Percentiles rank a stretch among this genome's conserved stretches.
Conservation (phyloP, 2,329 filamentous ascomycete species). For the Phialophora verrucosa region DNA sequence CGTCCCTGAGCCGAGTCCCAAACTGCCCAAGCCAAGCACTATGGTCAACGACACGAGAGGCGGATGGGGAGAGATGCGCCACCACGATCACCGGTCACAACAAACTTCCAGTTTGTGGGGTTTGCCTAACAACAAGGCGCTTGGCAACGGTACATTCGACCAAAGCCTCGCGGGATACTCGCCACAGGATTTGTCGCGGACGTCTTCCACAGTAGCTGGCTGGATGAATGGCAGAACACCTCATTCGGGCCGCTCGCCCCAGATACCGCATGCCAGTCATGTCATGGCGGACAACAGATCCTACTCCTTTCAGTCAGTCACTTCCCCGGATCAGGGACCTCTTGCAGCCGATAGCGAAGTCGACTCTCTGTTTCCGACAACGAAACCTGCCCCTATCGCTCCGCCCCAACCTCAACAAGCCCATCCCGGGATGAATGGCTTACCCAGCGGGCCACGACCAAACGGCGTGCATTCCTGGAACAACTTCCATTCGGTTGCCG, state of each 20-base stretch:
- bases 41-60: slow-evolving; percentile 33
- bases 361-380: slow-evolving; percentile 49
- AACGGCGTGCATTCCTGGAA: slow-evolving; percentile 49
- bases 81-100: slow-evolving; percentile 44
- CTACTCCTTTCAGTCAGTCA: slow-evolving; percentile 38
- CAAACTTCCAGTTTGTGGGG: slow-evolving; percentile 63
- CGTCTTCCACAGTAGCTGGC: slow-evolving; percentile 48
- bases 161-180: slow-evolving; percentile 57
- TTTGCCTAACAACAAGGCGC: slow-evolving; percentile 60
- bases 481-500: slow-evolving; percentile 50
- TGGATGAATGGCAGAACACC: slow-evolving; percentile 41
- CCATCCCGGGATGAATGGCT: slow-evolving; percentile 35
- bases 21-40: slow-evolving; percentile 32
- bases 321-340: slow-evolving; percentile 49
- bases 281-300: slow-evolving; percentile 44
- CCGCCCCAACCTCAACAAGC: slow-evolving; percentile 49
- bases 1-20: slow-evolving; percentile 33
- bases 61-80: slow-evolving; percentile 40
- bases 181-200: slow-evolving; percentile 52
- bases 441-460: slow-evolving; percentile 41
- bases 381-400: slow-evolving; percentile 54
- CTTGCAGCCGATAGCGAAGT: slow-evolving; percentile 42
- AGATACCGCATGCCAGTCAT: slow-evolving; percentile 36
- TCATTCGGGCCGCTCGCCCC: slow-evolving; percentile 38
- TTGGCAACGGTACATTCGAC: slow-evolving; percentile 70